Evolutionary conservation across 2,329 filamentous ascomycete genomes (phyloP).

Genomic region (Hymenoscyphus repandus): DNA sequence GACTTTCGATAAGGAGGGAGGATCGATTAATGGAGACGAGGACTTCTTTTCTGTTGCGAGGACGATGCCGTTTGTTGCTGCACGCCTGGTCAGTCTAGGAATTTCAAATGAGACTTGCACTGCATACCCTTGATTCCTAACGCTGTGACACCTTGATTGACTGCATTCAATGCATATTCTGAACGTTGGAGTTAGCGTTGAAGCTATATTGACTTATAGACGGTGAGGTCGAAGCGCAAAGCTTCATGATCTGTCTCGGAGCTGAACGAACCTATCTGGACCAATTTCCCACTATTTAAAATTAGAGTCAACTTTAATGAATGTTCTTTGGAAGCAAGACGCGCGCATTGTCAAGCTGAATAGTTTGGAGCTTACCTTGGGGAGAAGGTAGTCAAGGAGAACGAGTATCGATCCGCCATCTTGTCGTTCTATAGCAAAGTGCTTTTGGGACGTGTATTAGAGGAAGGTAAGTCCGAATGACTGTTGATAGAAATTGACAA

Average conservation of each 20-base stretch:
- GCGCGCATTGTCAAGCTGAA: conserved; percentile 16
- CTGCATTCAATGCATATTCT: conserved; percentile 99
- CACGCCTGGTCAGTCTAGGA: conserved; percentile 6
- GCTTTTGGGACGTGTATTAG: conserved; percentile 2
- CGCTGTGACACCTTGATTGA: conserved; percentile 98
- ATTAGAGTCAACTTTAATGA: conserved; percentile 19
- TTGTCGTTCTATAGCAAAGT: conserved; percentile 26
- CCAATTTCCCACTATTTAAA: conserved; percentile 80
- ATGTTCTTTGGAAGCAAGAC: conserved; percentile 10
- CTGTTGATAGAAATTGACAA: conserved; percentile 4
- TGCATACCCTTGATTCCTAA: conserved; percentile 90
- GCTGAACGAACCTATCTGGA: conserved; percentile 76
- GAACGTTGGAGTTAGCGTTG: conserved; percentile 20
- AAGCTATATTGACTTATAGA: conserved; percentile 11
- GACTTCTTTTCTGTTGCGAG: conserved; percentile 99
- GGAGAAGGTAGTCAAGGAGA: conserved; percentile 99
- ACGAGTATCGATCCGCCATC: conserved; percentile 99
- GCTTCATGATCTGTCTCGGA: background rate
- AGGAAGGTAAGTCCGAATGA: conserved; percentile 1
- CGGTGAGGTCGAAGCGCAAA: conserved; percentile 7
- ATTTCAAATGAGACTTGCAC: background rate
- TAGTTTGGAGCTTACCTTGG: conserved; percentile 68
- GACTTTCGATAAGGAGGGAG: conserved; percentile 92
- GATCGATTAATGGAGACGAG: conserved; percentile 92
- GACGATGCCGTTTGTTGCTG: conserved; percentile 97